phyloP scores from a whole-genome alignment of 2,329 filamentous ascomycete genomes.

The Meredithiella fracta region DNA sequence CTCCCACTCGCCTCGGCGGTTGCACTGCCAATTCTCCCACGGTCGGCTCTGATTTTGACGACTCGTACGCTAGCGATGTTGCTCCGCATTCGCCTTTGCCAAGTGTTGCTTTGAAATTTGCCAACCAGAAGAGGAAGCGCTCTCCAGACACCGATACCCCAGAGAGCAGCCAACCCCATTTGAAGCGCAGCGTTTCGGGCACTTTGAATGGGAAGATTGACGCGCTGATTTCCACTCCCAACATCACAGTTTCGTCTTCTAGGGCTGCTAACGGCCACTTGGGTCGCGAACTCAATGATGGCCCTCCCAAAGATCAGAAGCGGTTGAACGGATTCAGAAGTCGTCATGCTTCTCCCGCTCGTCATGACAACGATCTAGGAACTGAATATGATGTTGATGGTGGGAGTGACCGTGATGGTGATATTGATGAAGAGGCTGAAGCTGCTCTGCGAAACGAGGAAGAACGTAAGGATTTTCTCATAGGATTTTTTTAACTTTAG shows the following conservation, averaged over 20 bases:
- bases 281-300: slow-evolving; percentile 21
- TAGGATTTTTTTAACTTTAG: slow-evolving; percentile 4
- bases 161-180: slow-evolving; percentile 31
- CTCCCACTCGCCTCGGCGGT: slow-evolving; percentile 37
- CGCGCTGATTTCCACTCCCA: slow-evolving; percentile 18
- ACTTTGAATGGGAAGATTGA: not conserved
- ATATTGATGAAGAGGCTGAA: slow-evolving; percentile 41
- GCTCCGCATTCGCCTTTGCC: slow-evolving; percentile 10
- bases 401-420: slow-evolving; percentile 11
- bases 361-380: slow-evolving; percentile 19
- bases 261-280: slow-evolving; percentile 15
- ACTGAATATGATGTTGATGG: slow-evolving; percentile 21
- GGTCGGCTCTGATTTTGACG: slow-evolving; percentile 11
- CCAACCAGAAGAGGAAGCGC: slow-evolving; percentile 35
- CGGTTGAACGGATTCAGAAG: slow-evolving; percentile 1
- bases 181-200: slow-evolving; percentile 36
- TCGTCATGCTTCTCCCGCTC: slow-evolving; percentile 2
- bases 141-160: slow-evolving; percentile 29
- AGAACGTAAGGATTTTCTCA: slow-evolving; percentile 34
- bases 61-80: slow-evolving; percentile 11
- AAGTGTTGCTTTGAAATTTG: slow-evolving; percentile 15
- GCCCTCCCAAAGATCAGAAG: slow-evolving; percentile 3
- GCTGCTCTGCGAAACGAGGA: slow-evolving; percentile 44
- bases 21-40: slow-evolving; percentile 6
- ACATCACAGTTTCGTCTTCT: not conserved